Evolutionary conservation across 2,329 filamentous ascomycete genomes (phyloP).

Genomic region (Colletotrichum horii): DNA sequence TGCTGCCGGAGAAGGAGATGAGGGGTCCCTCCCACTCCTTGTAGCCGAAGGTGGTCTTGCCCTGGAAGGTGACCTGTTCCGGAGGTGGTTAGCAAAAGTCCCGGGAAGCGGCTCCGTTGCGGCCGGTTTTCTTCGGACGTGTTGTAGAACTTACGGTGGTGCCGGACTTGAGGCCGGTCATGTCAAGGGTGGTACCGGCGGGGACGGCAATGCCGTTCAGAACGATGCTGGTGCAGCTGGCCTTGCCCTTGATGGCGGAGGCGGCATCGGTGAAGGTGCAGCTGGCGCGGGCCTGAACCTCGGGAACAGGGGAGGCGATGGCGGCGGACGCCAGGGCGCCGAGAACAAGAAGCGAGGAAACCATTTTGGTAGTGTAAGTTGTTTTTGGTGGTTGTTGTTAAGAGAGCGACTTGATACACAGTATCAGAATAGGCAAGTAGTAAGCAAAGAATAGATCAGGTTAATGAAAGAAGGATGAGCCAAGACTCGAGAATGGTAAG

Average conservation of each 20-base stretch:
- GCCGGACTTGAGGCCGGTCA: constrained; percentile 55
- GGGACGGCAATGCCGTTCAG: constrained; percentile 61
- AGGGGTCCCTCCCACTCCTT: constrained; percentile 70
- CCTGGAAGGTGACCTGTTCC: constrained; percentile 61
- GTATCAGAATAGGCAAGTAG: constrained; percentile 2
- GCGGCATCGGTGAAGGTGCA: constrained; percentile 63
- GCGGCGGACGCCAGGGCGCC: constrained; percentile 30
- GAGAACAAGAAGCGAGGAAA: constrained; percentile 27
- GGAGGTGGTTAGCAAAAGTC: constrained; percentile 24
- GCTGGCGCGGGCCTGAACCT: constrained; percentile 24
- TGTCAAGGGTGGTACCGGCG: constrained; percentile 61
- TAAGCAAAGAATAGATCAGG: not conserved
- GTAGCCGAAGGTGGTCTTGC: constrained; percentile 71
- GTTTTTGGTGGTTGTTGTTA: not conserved
- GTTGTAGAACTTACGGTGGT: constrained; percentile 37
- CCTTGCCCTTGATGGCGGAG: constrained; percentile 52
- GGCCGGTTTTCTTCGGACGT: rapidly evolving
- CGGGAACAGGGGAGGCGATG: constrained; percentile 25
- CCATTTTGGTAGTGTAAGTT: not conserved
- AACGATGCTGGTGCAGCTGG: constrained; percentile 57
- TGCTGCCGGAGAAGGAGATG: constrained; percentile 63
- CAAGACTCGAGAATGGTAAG: constrained; percentile 17
- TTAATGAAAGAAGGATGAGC: constrained; percentile 8
- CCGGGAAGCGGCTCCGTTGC: not conserved
- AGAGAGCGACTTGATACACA: constrained; percentile 12